Evolutionary conservation across 441 rosid species (phyloP), one percentile per base, ranked within the genome.

Genomic region (Croton laevigatus): DNA sequence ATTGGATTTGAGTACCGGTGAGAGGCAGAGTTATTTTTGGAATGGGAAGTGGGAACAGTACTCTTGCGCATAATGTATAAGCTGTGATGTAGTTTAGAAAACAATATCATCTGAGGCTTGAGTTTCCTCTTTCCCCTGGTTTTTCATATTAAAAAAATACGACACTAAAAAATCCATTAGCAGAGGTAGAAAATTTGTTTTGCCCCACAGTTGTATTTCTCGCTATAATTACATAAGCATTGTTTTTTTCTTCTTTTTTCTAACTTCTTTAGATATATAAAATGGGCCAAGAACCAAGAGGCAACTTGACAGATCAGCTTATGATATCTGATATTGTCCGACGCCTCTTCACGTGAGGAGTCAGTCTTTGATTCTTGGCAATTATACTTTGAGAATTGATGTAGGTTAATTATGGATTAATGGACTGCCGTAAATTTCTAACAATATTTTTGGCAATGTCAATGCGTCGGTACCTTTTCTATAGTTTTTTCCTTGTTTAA

Each of bases 311-410:
- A 19, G 63, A 51, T 16, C 37, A 38, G 64, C 16, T 17, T 58
- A 60, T 73, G 11, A 60, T 27, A n/a, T 58, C 65, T 73, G 11
- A 60, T 27, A 22, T 38, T 64, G 36, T 54, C 49, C 1, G 71
- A n/a, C 68, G 34, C 70, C 68, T 76, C 66, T 34, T 19, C 40
- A 45, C 76, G 13, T 57, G 75, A 78, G 75, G 70, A 70, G 77
- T 70, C 75, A 40, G 49, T 55, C 68, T 52, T 73, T 16, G 62
- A 37, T 71, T 22, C 65, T 59, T 55, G 51, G 49, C 55, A 67
- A 45, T 52, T 57, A 66, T 69, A 61, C 66, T 44, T 71, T 73
- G 71, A 42, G 62, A 44, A 45, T 45, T 54, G 57, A 46, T 32
- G 40, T 59, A 12, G 11, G 46, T 3, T n/a, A n/a, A n/a, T n/a